Evolutionary conservation across 106 monocot genomes (phyloP), one percentile per base, ranked within the genome.

Genomic region (Phalaenopsis aphrodite): DNA sequence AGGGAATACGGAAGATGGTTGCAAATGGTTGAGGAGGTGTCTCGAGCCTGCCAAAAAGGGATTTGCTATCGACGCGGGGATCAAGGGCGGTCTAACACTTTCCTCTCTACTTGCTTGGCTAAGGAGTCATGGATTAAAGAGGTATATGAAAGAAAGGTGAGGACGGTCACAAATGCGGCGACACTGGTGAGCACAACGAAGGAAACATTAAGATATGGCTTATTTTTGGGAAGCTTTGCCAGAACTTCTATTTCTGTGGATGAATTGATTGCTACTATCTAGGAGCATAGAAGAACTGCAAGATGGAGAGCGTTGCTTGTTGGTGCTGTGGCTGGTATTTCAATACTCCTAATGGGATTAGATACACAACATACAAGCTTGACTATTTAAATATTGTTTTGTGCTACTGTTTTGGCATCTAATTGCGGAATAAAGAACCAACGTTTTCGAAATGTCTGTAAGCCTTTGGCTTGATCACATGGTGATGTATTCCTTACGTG

Each of bases 401-500:
- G 99, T 52, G 89, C 99, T 73, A 83, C 91, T 84, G 93, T 99
- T 15, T 80, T 99, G 61, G 99, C 99, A 83, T 83, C 99, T 75
- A 94, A 95, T 16, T 99, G 99, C 83, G 99, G 99, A 41, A 93
- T 99, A 80, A 99, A 99, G 83, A 99, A 95, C 87, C 84, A 91
- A 85, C 78, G 79, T 82, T 95, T 93, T 87, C 93, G 99, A 84
- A 79, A 87, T 78, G 15, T 91, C 76, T 99, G 99, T 78, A 94
- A 86, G 86, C 99, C 99, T 48, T 79, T 99, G 80, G 88, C 93
- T 75, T 95, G 94, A 95, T 87, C 87, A 39, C 79, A 95, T 86
- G 99, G 99, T 77, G 99, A 99, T 82, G 78, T 95, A 66, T 99
- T 99, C 78, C 99, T 95, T 72, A 95, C 93, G 99, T 99, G 99